Evolutionary conservation across 257 asterid species (phyloP).

Genomic region (Cynanchum wilfordii): DNA sequence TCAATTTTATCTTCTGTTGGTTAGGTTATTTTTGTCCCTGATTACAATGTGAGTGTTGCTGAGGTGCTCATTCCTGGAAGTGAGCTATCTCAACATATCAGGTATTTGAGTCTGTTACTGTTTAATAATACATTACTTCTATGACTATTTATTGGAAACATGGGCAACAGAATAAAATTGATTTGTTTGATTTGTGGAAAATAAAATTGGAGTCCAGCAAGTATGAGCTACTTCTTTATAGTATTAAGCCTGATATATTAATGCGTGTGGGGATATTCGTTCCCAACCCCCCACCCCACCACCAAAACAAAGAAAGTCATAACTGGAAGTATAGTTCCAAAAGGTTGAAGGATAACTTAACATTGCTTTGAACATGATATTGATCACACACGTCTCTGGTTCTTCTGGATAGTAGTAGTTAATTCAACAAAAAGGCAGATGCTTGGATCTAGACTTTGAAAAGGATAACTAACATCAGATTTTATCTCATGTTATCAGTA

Average conservation of each 20-base stretch:
- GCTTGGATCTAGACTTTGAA: too few species aligned
- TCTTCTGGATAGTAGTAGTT: background rate
- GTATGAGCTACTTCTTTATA: background rate
- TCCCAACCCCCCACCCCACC: background rate
- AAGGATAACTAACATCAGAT: background rate
- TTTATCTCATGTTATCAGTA: background rate
- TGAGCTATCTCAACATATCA: conserved; percentile 62
- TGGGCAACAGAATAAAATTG: too few species aligned
- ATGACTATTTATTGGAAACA: background rate
- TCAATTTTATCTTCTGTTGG: background rate
- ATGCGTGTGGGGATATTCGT: background rate
- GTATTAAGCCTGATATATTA: background rate
- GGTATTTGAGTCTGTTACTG: conserved; percentile 26
- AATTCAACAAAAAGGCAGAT: background rate
- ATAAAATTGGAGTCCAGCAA: background rate
- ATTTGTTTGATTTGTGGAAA: background rate
- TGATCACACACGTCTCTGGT: background rate
- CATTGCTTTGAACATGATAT: background rate
- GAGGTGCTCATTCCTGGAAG: conserved; percentile 66
- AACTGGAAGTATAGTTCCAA: background rate
- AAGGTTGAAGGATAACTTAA: background rate
- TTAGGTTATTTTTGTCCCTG: conserved; percentile 57
- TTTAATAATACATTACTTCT: background rate
- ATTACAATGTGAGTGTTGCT: conserved; percentile 63
- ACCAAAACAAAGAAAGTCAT: background rate